A percentile compares a stretch with the other conserved stretches of the same genome.
phyloP scores from a whole-genome alignment of 1,284 basidiomycete genomes.

The Gymnopus androsaceus region DNA sequence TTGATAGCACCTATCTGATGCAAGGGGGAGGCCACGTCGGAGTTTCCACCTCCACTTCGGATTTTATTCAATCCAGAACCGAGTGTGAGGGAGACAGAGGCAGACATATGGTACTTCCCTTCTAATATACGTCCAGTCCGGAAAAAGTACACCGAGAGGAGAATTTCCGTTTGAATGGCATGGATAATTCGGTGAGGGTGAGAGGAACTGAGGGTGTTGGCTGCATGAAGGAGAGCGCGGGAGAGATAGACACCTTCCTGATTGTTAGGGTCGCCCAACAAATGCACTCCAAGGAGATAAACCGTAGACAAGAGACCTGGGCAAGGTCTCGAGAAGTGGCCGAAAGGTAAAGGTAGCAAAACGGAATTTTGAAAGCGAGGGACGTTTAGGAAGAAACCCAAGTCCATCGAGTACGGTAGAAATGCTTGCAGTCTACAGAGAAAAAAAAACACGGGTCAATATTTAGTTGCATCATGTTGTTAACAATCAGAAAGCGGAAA shows the following conservation, averaged over 20 bases:
- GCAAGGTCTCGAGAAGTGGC: conserved; percentile 42
- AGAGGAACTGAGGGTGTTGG: conserved; percentile 37
- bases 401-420: conserved; percentile 42
- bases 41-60: conserved; percentile 20
- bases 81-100: conserved; percentile 42
- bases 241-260: conserved; percentile 39
- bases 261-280: conserved; percentile 33
- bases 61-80: conserved; percentile 44
- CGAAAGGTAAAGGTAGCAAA: conserved; percentile 32
- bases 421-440: conserved; percentile 27
- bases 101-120: conserved; percentile 43
- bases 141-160: conserved; percentile 58
- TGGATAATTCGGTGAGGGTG: conserved; percentile 50
- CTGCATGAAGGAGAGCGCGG: conserved; percentile 44
- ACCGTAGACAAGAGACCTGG: conserved; percentile 49
- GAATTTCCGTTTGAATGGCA: conserved; percentile 57
- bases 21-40: conserved; percentile 29
- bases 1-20: conserved; percentile 36
- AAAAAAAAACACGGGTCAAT: neutral
- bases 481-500: neutral
- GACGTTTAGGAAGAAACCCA: conserved; percentile 51
- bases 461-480: neutral
- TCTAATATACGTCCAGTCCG: conserved; percentile 45
- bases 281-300: conserved; percentile 52
- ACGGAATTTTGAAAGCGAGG: conserved; percentile 41